Evolutionary conservation across 441 rosid genomes (phyloP).

Genomic region (Hypseocharis bilobata): DNA sequence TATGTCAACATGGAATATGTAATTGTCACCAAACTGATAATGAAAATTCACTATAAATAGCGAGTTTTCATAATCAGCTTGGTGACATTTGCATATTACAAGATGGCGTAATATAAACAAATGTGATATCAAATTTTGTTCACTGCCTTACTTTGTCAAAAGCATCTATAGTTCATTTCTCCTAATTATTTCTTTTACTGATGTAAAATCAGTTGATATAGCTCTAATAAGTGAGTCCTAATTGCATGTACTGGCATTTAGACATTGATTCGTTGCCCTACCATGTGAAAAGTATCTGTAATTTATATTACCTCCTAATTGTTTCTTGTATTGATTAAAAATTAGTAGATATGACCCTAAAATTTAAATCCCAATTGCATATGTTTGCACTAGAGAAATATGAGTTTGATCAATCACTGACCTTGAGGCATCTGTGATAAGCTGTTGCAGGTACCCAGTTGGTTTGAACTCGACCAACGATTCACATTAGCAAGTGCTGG

Average conservation of each 20-base stretch:
- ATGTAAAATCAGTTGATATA: neutral
- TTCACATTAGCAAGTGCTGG: conserved; percentile 17
- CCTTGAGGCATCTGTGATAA: conserved; percentile 31
- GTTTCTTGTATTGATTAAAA: neutral
- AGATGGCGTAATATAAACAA: neutral
- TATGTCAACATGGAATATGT: too few species aligned
- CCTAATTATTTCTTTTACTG: neutral
- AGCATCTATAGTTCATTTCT: neutral
- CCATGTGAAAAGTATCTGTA: neutral
- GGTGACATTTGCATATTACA: neutral
- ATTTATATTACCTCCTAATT: neutral
- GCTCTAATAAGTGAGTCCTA: neutral
- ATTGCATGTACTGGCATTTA: neutral
- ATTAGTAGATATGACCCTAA: neutral
- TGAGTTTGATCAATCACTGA: conserved; percentile 28
- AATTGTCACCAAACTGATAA: too few species aligned
- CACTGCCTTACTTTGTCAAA: neutral
- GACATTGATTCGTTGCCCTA: neutral
- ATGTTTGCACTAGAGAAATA: neutral
- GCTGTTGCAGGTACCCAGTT: neutral
- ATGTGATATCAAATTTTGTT: neutral
- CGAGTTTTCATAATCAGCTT: neutral
- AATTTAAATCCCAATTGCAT: conserved; percentile 5
- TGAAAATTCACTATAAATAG: too few species aligned
- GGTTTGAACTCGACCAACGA: conserved; percentile 21